Percentiles rank a stretch among this genome's conserved stretches.
Conservation (phyloP, 2,329 filamentous ascomycete species). For the Neopestalotiopsis rosae region DNA sequence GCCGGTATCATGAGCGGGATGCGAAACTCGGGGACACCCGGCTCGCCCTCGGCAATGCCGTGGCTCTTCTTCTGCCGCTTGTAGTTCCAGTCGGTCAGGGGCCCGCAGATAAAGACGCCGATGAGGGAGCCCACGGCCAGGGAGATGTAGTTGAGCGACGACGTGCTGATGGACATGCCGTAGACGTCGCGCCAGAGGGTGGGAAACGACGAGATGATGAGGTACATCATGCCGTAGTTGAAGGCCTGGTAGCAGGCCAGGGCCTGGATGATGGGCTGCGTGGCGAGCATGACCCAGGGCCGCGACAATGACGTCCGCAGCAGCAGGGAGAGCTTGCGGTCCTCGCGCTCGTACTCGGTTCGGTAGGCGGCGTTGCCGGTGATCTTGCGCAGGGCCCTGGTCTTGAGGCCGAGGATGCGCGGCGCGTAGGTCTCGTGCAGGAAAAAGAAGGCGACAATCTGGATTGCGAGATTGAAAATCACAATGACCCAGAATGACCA, state of each 20-base stretch:
- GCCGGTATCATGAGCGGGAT: slow-evolving; percentile 41
- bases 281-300: slow-evolving; percentile 48
- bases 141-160: slow-evolving; percentile 37
- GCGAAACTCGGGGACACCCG: slow-evolving; percentile 43
- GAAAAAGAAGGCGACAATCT: slow-evolving; percentile 41
- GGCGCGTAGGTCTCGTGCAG: slow-evolving; percentile 52
- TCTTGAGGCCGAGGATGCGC: slow-evolving; percentile 40
- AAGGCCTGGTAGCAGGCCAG: slow-evolving; percentile 50
- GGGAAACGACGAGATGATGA: slow-evolving; percentile 52
- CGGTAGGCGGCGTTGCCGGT: slow-evolving; percentile 33
- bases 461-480: slow-evolving; percentile 40
- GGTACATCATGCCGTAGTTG: slow-evolving; percentile 51
- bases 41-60: slow-evolving; percentile 21
- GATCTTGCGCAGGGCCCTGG: slow-evolving; percentile 33
- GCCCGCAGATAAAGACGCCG: slow-evolving; percentile 42
- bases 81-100: slow-evolving; percentile 47
- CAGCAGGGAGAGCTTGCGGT: slow-evolving; percentile 36
- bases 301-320: slow-evolving; percentile 44
- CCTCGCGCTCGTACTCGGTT: slow-evolving; percentile 34
- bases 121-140: slow-evolving; percentile 32
- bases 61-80: slow-evolving; percentile 43
- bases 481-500: slow-evolving; percentile 52
- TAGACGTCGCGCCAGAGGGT: slow-evolving; percentile 45
- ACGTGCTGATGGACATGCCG: slow-evolving; percentile 27
- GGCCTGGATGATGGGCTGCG: slow-evolving; percentile 51